phyloP scores from a whole-genome alignment of 345 rosid species.

The Eucalyptus paniculata region DNA sequence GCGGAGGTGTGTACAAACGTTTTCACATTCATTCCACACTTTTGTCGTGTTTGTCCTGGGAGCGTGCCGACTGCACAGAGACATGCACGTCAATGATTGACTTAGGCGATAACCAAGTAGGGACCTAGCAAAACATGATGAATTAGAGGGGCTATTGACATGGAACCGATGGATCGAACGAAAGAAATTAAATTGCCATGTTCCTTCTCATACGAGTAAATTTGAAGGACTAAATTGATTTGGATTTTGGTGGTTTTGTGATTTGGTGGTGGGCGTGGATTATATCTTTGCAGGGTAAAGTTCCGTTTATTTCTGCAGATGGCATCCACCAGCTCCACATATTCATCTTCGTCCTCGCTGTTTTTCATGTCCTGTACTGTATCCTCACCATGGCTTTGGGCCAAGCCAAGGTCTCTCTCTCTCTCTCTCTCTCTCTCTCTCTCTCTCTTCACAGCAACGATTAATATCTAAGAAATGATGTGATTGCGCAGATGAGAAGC shows the following conservation, averaged over 20 bases:
- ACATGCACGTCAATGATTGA: background rate
- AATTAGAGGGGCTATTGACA: background rate
- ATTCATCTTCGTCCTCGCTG: conserved; percentile 78
- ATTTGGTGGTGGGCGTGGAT: background rate
- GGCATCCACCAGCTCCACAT: conserved; percentile 90
- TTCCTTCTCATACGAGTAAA: background rate
- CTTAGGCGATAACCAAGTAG: background rate
- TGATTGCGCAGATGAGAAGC: conserved; percentile 50
- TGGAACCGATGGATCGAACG: background rate
- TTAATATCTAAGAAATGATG: background rate
- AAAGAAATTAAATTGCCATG: background rate
- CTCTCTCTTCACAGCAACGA: background rate
- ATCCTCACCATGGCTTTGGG: conserved; percentile 64
- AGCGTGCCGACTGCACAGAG: background rate
- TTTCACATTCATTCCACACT: background rate
- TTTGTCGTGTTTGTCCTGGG: background rate
- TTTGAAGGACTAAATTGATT: background rate
- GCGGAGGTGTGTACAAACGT: conserved; percentile 1
- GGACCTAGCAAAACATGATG: background rate
- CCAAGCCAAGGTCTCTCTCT: conserved; percentile 49
- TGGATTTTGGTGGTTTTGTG: background rate
- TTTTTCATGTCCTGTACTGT: conserved; percentile 73
- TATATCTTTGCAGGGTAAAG: conserved; percentile 46
- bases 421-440: background rate
- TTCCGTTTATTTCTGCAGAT: conserved; percentile 66